phyloP scores from a whole-genome alignment of 177 flowering plant species.

The Vitis hybrid region DNA sequence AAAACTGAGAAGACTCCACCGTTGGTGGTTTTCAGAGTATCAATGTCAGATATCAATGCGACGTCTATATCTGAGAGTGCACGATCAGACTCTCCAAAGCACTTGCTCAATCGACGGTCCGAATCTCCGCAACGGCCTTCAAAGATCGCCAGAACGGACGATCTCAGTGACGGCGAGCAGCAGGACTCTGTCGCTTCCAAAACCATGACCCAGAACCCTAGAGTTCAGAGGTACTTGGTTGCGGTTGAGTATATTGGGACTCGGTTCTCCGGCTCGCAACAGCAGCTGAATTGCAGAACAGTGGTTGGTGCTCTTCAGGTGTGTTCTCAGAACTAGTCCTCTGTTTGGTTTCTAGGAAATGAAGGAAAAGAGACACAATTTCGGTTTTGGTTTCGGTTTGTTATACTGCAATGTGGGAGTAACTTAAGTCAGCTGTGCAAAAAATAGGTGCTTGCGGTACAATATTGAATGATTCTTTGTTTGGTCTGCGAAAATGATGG shows the following conservation, averaged over 20 bases:
- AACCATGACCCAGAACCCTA: slow-evolving; percentile 50
- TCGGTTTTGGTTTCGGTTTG: no score
- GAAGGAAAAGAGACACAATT: not conserved
- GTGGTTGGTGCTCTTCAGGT: slow-evolving; percentile 90
- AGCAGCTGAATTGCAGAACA: slow-evolving; percentile 74
- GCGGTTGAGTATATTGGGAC: slow-evolving; percentile 92
- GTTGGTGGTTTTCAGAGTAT: no score
- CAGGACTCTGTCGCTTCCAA: not conserved
- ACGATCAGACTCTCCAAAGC: slow-evolving; percentile 26
- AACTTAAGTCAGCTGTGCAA: not conserved
- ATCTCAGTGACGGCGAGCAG: slow-evolving; percentile 22
- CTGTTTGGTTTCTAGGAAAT: not conserved
- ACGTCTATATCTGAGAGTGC: no score
- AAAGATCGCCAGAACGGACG: slow-evolving; percentile 34
- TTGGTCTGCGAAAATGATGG: not conserved
- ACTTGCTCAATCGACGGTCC: slow-evolving; percentile 21
- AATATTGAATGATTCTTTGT: not conserved
- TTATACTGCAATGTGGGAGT: no score
- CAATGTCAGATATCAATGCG: no score
- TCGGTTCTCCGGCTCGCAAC: slow-evolving; percentile 81
- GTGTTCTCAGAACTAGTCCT: not conserved
- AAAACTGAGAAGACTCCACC: no score
- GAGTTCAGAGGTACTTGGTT: slow-evolving; percentile 73
- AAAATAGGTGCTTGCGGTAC: no score
- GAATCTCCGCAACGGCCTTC: slow-evolving; percentile 37